phyloP scores from a whole-genome alignment of 2,329 filamentous ascomycete genomes.

The Diaporthe sp. region DNA sequence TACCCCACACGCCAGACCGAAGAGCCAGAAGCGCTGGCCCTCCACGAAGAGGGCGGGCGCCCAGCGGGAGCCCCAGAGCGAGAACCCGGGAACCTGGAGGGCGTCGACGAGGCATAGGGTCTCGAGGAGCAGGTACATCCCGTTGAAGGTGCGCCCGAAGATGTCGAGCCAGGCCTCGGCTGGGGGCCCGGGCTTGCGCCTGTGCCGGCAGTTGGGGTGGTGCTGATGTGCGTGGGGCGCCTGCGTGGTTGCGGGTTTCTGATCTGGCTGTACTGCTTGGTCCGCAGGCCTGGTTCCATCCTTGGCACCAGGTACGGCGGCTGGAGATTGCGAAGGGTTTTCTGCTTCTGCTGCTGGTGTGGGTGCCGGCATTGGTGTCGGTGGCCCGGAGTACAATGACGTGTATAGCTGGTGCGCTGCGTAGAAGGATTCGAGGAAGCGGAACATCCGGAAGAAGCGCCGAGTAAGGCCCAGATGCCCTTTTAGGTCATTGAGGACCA shows the following conservation, averaged over 20 bases:
- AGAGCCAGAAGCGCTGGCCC: slow-evolving; percentile 79
- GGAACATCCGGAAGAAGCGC: slow-evolving; percentile 76
- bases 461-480: slow-evolving; percentile 52
- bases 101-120: slow-evolving; percentile 71
- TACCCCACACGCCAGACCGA: slow-evolving; percentile 67
- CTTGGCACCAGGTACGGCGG: neutral
- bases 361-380: slow-evolving; percentile 28
- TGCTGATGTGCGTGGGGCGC: slow-evolving; percentile 38
- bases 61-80: slow-evolving; percentile 65
- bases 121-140: slow-evolving; percentile 77
- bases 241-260: slow-evolving; percentile 45
- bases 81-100: slow-evolving; percentile 56
- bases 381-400: slow-evolving; percentile 40
- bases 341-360: neutral
- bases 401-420: slow-evolving; percentile 60
- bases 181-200: slow-evolving; percentile 38
- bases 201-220: slow-evolving; percentile 36
- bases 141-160: slow-evolving; percentile 69
- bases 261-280: neutral
- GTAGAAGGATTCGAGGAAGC: slow-evolving; percentile 73
- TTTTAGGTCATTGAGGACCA: slow-evolving; percentile 28
- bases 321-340: neutral
- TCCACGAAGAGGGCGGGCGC: slow-evolving; percentile 65
- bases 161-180: slow-evolving; percentile 65
- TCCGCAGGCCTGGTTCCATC: neutral